Conservation (phyloP, 140 eudicot species). For the Senecio squalidus region DNA sequence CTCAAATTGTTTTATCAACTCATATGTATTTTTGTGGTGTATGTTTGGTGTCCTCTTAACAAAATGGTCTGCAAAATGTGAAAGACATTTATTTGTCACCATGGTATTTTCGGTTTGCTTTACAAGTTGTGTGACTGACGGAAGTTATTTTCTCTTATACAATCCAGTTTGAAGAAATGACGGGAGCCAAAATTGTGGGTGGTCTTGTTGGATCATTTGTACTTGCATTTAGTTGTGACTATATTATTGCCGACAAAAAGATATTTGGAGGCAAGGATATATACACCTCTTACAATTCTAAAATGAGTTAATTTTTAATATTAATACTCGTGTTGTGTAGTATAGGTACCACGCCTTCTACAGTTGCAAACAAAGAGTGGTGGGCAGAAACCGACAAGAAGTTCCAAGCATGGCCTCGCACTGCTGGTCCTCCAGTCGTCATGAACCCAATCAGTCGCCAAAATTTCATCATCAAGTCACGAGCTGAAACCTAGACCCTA, state of each 20-base stretch:
- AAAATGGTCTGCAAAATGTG: neutral
- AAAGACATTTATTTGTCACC: neutral
- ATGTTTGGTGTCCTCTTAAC: neutral
- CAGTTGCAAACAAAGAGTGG: slow-evolving; percentile 74
- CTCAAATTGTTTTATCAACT: neutral
- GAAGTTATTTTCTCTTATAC: neutral
- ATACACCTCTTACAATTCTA: neutral
- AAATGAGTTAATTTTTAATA: neutral
- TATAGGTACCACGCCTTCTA: slow-evolving; percentile 64
- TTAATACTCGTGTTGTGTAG: slow-evolving; percentile 20
- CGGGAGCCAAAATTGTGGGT: slow-evolving; percentile 46
- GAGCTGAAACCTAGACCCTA: slow-evolving; percentile 24
- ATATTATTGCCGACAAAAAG: slow-evolving; percentile 61
- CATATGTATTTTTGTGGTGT: neutral
- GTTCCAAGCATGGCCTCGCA: slow-evolving; percentile 91
- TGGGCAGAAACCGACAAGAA: slow-evolving; percentile 75
- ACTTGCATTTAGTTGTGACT: slow-evolving; percentile 46
- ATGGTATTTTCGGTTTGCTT: neutral
- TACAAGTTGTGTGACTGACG: neutral
- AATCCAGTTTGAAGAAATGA: slow-evolving; percentile 40
- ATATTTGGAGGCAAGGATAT: slow-evolving; percentile 62
- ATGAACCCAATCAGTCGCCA: slow-evolving; percentile 93
- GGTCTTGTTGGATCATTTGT: slow-evolving; percentile 46
- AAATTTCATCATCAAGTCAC: slow-evolving; percentile 71
- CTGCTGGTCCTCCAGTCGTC: slow-evolving; percentile 89